phyloP scores from a whole-genome alignment of 345 rosid species.

The Combretum micranthum region DNA sequence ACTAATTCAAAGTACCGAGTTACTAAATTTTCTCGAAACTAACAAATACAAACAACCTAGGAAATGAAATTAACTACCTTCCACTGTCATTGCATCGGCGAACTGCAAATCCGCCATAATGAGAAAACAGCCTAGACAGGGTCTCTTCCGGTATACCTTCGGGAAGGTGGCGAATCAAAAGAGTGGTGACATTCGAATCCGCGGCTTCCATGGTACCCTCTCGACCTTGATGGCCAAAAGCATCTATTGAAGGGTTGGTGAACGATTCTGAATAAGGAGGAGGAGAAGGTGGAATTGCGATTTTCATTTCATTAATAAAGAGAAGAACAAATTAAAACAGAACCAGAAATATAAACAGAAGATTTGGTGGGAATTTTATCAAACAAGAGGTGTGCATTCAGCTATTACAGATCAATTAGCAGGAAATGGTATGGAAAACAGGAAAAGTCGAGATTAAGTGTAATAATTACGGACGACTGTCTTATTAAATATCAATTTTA shows the following conservation, averaged over 20 bases:
- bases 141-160: conserved; percentile 77
- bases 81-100: conserved; percentile 65
- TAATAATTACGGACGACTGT: too few relatives aligned
- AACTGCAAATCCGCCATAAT: conserved; percentile 73
- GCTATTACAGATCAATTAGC: too few relatives aligned
- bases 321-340: neutral
- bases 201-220: neutral
- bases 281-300: conserved; percentile 5
- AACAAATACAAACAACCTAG: neutral
- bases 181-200: conserved; percentile 24
- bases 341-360: too few relatives aligned
- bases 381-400: too few relatives aligned
- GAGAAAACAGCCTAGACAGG: conserved; percentile 63
- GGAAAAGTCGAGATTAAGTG: too few relatives aligned
- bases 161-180: conserved; percentile 70
- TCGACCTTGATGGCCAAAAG: conserved; percentile 10
- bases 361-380: too few relatives aligned
- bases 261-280: neutral
- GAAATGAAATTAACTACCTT: conserved; percentile 27
- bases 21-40: neutral
- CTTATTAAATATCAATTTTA: too few relatives aligned
- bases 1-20: neutral
- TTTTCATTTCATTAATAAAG: neutral
- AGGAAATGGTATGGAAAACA: too few relatives aligned
- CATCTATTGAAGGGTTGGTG: neutral